Evolutionary conservation across 1,139 yeast species (phyloP).

Genomic region (Hyphopichia pseudoburtonii): DNA sequence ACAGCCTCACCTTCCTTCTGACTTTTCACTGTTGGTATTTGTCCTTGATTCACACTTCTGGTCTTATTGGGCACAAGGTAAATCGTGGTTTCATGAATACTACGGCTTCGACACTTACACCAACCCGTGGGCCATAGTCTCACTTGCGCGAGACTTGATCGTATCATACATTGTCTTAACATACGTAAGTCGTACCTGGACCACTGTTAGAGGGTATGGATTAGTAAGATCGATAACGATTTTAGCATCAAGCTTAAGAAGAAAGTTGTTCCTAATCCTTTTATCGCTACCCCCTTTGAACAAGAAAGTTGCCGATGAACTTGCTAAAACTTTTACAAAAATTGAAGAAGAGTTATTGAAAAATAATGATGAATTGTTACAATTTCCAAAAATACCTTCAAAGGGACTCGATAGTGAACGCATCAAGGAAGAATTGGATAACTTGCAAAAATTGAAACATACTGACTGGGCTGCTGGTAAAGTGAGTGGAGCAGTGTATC

Average conservation of each 20-base stretch:
- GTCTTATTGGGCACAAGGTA: neutral
- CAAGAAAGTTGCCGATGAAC: constrained; percentile 59
- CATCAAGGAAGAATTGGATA: constrained; percentile 50
- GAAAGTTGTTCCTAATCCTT: constrained; percentile 29
- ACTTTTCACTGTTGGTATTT: constrained; percentile 10
- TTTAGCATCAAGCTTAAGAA: constrained; percentile 13
- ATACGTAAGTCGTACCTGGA: constrained; percentile 10
- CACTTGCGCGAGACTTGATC: constrained; percentile 25
- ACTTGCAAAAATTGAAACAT: constrained; percentile 53
- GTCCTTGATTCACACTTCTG: constrained; percentile 8
- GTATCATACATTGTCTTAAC: constrained; percentile 18
- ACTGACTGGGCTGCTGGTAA: constrained; percentile 82
- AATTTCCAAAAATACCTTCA: constrained; percentile 55
- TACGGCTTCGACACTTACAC: neutral
- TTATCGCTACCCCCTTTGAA: constrained; percentile 56
- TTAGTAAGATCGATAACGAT: constrained; percentile 21
- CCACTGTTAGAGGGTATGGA: constrained; percentile 41
- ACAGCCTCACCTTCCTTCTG: constrained; percentile 15
- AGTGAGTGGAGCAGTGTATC: constrained; percentile 95
- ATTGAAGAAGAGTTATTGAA: constrained; percentile 58
- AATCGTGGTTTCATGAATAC: neutral
- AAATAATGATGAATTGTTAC: constrained; percentile 46
- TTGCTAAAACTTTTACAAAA: constrained; percentile 43
- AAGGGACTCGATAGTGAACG: constrained; percentile 50
- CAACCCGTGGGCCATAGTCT: constrained; percentile 5